Percentiles rank a stretch among this genome's conserved stretches.
Evolutionary conservation across 2,329 filamentous ascomycete species (phyloP).

Genomic region (Neocucurbitaria cava): DNA sequence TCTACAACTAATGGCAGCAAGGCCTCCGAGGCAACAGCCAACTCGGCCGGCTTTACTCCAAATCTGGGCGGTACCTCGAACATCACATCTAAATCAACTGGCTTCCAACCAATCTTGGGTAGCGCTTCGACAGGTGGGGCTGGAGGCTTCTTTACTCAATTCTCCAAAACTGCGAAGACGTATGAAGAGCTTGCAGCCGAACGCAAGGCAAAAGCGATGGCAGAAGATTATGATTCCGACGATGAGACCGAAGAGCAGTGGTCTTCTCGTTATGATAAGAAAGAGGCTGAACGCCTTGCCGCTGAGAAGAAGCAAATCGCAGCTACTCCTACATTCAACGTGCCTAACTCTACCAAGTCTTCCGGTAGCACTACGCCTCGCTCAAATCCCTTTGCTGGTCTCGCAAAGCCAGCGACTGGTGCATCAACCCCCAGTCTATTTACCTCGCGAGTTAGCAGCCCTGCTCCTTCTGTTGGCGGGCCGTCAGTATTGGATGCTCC

Average conservation of each 20-base stretch:
- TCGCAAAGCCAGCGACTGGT: conserved; percentile 30
- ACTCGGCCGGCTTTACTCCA: conserved; percentile 7
- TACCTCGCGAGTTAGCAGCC: conserved; percentile 35
- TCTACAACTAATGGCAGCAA: conserved; percentile 12
- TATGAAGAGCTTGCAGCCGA: conserved; percentile 42
- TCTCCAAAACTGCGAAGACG: conserved; percentile 39
- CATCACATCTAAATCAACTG: background rate
- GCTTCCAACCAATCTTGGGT: conserved; percentile 21
- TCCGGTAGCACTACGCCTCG: conserved; percentile 10
- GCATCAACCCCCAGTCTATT: conserved; percentile 33
- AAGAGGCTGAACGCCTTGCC: conserved; percentile 38
- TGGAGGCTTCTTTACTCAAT: conserved; percentile 36
- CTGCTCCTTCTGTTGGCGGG: conserved; percentile 39
- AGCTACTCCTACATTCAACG: conserved; percentile 27
- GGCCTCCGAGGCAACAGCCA: background rate
- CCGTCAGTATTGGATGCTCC: conserved; percentile 42
- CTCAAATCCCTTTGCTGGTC: conserved; percentile 23
- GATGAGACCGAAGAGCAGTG: conserved; percentile 45
- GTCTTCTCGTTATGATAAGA: conserved; percentile 39
- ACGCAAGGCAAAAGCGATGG: conserved; percentile 45
- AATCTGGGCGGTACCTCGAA: conserved; percentile 19
- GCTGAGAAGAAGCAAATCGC: conserved; percentile 34
- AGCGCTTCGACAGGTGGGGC: conserved; percentile 12
- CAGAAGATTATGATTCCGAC: conserved; percentile 46
- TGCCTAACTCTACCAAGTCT: conserved; percentile 14